These are phyloP conservation scores for Pezizomycotina sp. DNA, from an alignment of 2,329 filamentous ascomycete genomes.

Conservation along the genomic window DNA sequence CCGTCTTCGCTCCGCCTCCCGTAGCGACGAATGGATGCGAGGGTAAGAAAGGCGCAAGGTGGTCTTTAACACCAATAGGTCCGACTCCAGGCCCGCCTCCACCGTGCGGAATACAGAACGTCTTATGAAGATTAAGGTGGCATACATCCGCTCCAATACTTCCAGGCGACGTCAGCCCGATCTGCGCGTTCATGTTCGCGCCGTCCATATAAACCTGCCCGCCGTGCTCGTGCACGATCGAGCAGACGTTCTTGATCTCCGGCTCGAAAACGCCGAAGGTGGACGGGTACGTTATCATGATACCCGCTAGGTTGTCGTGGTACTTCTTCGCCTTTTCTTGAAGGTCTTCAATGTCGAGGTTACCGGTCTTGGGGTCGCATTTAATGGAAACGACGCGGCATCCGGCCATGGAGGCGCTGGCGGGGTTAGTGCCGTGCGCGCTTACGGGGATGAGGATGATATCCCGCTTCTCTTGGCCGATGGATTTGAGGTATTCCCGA, in stretches of 20 bases:
- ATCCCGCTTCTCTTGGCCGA: conserved; percentile 55
- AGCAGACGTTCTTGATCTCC: conserved; percentile 65
- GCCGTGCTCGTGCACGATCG: conserved; percentile 70
- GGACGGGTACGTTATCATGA: conserved; percentile 94
- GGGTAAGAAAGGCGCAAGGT: conserved; percentile 62
- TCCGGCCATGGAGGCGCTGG: conserved; percentile 85
- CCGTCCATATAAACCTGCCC: conserved; percentile 98
- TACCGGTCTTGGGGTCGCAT: conserved; percentile 72
- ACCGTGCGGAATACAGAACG: conserved; percentile 94
- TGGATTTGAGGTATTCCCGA: conserved; percentile 61
- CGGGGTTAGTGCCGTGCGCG: conserved; percentile 89
- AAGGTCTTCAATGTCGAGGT: conserved; percentile 73
- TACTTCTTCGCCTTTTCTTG: conserved; percentile 80
- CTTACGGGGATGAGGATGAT: conserved; percentile 91
- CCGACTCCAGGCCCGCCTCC: conserved; percentile 87
- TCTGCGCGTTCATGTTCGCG: conserved; percentile 97
- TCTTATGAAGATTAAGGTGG: conserved; percentile 96
- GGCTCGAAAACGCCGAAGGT: conserved; percentile 94
- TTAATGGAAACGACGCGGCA: conserved; percentile 90
- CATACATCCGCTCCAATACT: conserved; percentile 94
- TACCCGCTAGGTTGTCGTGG: conserved; percentile 67
- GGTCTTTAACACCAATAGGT: conserved; percentile 76
- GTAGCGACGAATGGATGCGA: conserved; percentile 46
- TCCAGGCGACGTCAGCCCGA: conserved; percentile 82
- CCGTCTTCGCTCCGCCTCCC: conserved; percentile 35